Evolutionary conservation across 2,329 filamentous ascomycete genomes (phyloP), one percentile per base, ranked within the genome.

Genomic region (Chalara sp.): DNA sequence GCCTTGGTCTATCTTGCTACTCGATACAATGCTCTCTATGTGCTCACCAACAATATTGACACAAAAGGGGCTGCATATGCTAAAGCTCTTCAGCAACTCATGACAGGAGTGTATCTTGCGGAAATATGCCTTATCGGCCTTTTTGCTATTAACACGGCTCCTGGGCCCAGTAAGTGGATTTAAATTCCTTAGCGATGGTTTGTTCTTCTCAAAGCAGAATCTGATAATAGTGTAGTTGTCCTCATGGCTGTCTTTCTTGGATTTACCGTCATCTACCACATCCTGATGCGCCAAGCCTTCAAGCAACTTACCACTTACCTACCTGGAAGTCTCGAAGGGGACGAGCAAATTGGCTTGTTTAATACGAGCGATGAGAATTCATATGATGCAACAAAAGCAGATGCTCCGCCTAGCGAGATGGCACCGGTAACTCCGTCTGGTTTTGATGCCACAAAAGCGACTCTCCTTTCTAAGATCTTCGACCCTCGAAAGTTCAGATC

Each of bases 21-120:
- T 74, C 82, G 88, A 6, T 96, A 96, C 75, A 95, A 95, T 64
- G 70, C 96, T 47, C 76, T 96, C 46, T 96, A 87, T 67, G 89
- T 95, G 32, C 84, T 84, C 42, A 87, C 92, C 64, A 83, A 87
- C 11, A 73, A 81, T 53, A 82, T 95, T 62, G 90, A 96, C 65
- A 95, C 87, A 31, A 87, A 92, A 63, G 92, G 92, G 6, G 78
- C 89, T 10, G 83, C 88, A 58, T 96, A 96, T 63, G 85, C 88
- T 1, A 83, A 83, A n/a, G 90, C 87, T 1, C 72, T 96, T 44
- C 84, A 95, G 65, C 90, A 96, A 55, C 80, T 95, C 44, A 84
- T 91, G 44, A 83, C 85, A 1, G 91, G 92, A 10, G 73, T 95
- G 47, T 96, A 96, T 66, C 76, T 96, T 35, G 81, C 85, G 1